Evolutionary conservation across 1,139 yeast species (phyloP).

Genomic region (Candida gigantensis): DNA sequence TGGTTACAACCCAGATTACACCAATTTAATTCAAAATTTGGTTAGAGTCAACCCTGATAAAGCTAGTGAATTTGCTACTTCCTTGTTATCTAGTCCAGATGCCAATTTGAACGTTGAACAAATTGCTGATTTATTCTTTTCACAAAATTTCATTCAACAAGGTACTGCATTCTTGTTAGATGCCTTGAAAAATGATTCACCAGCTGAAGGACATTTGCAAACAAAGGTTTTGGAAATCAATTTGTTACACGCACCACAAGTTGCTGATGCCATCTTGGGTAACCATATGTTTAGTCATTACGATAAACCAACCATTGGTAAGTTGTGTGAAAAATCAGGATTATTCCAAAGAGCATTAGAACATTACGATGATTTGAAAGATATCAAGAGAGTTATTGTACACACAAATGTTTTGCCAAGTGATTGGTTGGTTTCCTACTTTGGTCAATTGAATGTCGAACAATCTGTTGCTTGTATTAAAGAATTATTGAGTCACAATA

Average conservation of each 20-base stretch:
- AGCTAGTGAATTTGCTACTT: conserved; percentile 95
- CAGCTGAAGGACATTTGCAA: conserved; percentile 95
- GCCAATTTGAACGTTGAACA: conserved; percentile 77
- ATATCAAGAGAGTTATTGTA: conserved; percentile 90
- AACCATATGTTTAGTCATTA: conserved; percentile 94
- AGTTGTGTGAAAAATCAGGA: conserved; percentile 92
- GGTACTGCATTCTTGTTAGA: conserved; percentile 98
- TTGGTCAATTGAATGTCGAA: conserved; percentile 92
- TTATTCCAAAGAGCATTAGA: conserved; percentile 93
- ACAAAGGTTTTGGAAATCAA: conserved; percentile 93
- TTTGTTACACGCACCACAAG: conserved; percentile 96
- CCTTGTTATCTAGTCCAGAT: conserved; percentile 66
- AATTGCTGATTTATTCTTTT: conserved; percentile 89
- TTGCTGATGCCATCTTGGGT: conserved; percentile 97
- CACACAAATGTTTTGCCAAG: conserved; percentile 84
- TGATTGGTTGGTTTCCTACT: conserved; percentile 92
- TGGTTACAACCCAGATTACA: conserved; percentile 85
- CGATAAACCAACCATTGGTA: conserved; percentile 91
- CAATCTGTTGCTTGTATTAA: conserved; percentile 87
- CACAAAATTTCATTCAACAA: conserved; percentile 93
- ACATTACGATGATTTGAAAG: conserved; percentile 91
- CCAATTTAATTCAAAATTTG: conserved; percentile 86
- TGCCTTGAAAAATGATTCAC: conserved; percentile 90
- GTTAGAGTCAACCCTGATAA: conserved; percentile 95
- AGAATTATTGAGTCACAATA: conserved; percentile 78